Evolutionary conservation across 768 basidiomycete genomes (phyloP).

Genomic region (Naganishia vaughanmartiniae): DNA sequence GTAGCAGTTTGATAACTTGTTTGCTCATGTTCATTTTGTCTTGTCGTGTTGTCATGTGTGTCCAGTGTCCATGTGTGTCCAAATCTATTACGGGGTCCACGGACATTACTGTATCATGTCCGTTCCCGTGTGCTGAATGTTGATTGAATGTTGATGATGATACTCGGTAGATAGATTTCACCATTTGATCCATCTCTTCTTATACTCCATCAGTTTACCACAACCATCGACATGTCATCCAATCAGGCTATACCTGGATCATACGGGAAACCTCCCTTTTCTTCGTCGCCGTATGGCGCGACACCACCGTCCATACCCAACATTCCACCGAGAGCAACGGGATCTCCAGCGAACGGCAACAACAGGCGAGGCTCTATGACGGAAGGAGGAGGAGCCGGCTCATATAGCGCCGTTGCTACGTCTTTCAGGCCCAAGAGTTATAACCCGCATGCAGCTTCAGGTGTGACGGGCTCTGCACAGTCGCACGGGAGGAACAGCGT

Average conservation of each 20-base stretch:
- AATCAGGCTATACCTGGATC: conserved; percentile 8
- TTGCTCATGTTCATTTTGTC: too few relatives aligned
- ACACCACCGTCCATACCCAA: conserved; percentile 35
- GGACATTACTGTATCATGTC: too few relatives aligned
- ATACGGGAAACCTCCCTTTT: conserved; percentile 8
- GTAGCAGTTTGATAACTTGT: too few relatives aligned
- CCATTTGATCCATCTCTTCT: not conserved
- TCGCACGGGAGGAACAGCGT: not conserved
- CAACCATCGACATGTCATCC: not conserved
- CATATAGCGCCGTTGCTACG: not conserved
- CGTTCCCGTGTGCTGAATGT: too few relatives aligned
- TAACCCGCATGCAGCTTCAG: conserved; percentile 30
- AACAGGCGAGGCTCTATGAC: conserved; percentile 5
- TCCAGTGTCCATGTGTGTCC: too few relatives aligned
- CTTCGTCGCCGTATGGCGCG: conserved; percentile 24
- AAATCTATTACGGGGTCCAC: too few relatives aligned
- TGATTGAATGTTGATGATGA: too few relatives aligned
- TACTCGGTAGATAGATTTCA: too few relatives aligned
- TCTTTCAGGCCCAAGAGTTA: conserved; percentile 16
- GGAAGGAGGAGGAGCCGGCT: not conserved
- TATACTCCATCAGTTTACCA: not conserved
- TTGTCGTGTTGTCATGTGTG: too few relatives aligned
- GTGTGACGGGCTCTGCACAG: conserved; percentile 16
- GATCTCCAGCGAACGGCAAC: conserved; percentile 26
- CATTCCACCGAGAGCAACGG: conserved; percentile 35